These are phyloP conservation scores for Phytophthora hibernalis DNA, from an alignment of 352 stramenopile species.

Conservation along the genomic window DNA sequence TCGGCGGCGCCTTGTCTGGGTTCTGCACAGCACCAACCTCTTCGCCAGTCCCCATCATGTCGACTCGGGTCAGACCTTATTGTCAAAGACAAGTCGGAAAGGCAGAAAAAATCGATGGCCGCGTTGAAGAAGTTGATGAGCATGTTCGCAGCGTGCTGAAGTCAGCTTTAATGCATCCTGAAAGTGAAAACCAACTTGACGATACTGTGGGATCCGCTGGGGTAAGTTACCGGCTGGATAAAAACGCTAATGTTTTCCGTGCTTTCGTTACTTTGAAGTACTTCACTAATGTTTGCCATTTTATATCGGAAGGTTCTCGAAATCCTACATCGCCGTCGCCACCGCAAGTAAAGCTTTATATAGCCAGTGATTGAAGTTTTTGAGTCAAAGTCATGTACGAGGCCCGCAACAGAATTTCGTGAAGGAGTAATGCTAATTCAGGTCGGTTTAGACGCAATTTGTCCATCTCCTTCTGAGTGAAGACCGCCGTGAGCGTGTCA, in stretches of 20 bases:
- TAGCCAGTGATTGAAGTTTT: constrained; percentile 34
- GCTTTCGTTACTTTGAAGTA: neutral
- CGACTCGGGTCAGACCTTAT: constrained; percentile 20
- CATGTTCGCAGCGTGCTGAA: constrained; percentile 71
- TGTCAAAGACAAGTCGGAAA: constrained; percentile 3
- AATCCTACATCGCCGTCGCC: constrained; percentile 64
- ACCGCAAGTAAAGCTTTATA: constrained; percentile 36
- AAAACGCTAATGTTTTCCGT: constrained; percentile 11
- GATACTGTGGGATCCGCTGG: constrained; percentile 61
- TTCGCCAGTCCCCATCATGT: constrained; percentile 26
- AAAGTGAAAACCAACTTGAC: constrained; percentile 56
- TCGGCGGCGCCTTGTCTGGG: constrained; percentile 31
- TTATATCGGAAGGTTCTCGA: constrained; percentile 48
- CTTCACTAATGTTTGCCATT: neutral
- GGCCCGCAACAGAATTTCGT: constrained; percentile 62
- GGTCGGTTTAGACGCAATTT: constrained; percentile 35
- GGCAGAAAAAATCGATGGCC: constrained; percentile 5
- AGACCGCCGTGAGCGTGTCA: constrained; percentile 49
- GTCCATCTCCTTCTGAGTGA: constrained; percentile 44
- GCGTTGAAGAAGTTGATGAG: constrained; percentile 42
- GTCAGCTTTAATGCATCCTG: constrained; percentile 47
- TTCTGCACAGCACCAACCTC: constrained; percentile 3
- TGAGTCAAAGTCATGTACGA: constrained; percentile 69
- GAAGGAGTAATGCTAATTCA: constrained; percentile 53
- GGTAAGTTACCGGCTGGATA: constrained; percentile 35